phyloP scores from a whole-genome alignment of 257 asterid genomes.

The Oldenlandia corymbosa region DNA sequence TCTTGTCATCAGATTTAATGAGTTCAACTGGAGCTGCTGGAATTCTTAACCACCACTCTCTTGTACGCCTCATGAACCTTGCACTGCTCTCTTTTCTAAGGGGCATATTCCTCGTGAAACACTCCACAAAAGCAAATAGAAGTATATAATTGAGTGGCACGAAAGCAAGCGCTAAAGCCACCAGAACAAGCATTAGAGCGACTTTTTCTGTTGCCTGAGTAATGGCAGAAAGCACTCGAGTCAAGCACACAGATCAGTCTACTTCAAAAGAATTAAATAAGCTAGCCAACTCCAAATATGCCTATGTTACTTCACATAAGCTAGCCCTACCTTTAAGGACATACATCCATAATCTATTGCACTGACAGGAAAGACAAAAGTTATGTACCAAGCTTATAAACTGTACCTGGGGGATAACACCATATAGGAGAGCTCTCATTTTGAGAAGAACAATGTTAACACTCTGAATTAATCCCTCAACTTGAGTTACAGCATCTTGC shows the following conservation, averaged over 20 bases:
- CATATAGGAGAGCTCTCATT: slow-evolving; percentile 61
- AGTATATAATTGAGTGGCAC: slow-evolving; percentile 49
- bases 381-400: too few species aligned
- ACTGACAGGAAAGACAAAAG: slow-evolving; percentile 7
- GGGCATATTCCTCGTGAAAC: slow-evolving; percentile 56
- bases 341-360: not conserved
- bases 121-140: slow-evolving; percentile 48
- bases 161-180: slow-evolving; percentile 30
- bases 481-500: slow-evolving; percentile 71
- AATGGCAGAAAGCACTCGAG: not conserved
- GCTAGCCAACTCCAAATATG: too few species aligned
- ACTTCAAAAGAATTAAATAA: not conserved
- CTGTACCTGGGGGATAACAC: slow-evolving; percentile 80
- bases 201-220: slow-evolving; percentile 62
- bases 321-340: not conserved
- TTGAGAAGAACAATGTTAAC: slow-evolving; percentile 68
- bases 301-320: not conserved
- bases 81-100: slow-evolving; percentile 52
- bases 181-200: slow-evolving; percentile 29
- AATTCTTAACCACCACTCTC: slow-evolving; percentile 86
- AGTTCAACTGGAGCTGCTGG: slow-evolving; percentile 88
- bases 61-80: slow-evolving; percentile 52
- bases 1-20: slow-evolving; percentile 55
- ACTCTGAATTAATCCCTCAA: slow-evolving; percentile 61
- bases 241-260: not conserved